Percentiles rank a stretch among this genome's conserved stretches.
phyloP scores from a whole-genome alignment of 2,329 filamentous ascomycete species.

The Thermochaetoides dissita region DNA sequence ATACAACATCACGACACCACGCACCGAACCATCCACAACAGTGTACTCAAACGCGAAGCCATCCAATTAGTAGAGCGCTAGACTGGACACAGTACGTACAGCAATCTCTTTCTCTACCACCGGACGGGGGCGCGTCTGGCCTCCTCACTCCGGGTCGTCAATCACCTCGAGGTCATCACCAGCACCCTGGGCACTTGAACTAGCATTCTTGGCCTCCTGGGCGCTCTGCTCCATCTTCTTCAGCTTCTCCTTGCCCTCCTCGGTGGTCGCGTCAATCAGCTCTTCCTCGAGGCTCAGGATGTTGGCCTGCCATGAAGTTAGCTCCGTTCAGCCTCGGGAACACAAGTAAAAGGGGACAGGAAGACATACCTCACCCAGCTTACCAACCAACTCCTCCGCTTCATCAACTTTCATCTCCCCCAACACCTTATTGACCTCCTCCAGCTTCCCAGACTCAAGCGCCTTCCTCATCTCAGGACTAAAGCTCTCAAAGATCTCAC shows the following conservation, averaged over 20 bases:
- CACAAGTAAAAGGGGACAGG: background rate
- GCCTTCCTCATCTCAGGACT: slow-evolving; percentile 67
- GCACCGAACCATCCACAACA: too few relatives aligned
- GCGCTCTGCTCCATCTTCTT: slow-evolving; percentile 50
- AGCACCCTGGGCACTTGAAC: too few relatives aligned
- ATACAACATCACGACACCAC: too few relatives aligned
- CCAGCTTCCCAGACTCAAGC: slow-evolving; percentile 74
- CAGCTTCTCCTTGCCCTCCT: slow-evolving; percentile 65
- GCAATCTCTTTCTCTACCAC: background rate
- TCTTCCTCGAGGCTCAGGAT: slow-evolving; percentile 86
- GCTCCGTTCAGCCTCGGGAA: slow-evolving; percentile 5
- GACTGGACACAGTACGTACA: background rate
- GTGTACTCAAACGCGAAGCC: too few relatives aligned
- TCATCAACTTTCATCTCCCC: slow-evolving; percentile 74
- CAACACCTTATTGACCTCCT: slow-evolving; percentile 75
- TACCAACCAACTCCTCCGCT: slow-evolving; percentile 66
- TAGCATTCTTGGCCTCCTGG: slow-evolving; percentile 7
- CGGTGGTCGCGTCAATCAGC: slow-evolving; percentile 88
- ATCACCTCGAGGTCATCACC: too few relatives aligned
- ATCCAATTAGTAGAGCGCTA: background rate
- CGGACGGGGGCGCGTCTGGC: too few relatives aligned
- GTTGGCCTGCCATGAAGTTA: slow-evolving; percentile 44
- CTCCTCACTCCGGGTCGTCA: slow-evolving; percentile 13
- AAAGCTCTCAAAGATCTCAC: slow-evolving; percentile 74
- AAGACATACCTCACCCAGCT: slow-evolving; percentile 49